Base-by-base conservation (phyloP, 2,329 filamentous ascomycete genomes). In the Sporothrix phasma region DNA sequence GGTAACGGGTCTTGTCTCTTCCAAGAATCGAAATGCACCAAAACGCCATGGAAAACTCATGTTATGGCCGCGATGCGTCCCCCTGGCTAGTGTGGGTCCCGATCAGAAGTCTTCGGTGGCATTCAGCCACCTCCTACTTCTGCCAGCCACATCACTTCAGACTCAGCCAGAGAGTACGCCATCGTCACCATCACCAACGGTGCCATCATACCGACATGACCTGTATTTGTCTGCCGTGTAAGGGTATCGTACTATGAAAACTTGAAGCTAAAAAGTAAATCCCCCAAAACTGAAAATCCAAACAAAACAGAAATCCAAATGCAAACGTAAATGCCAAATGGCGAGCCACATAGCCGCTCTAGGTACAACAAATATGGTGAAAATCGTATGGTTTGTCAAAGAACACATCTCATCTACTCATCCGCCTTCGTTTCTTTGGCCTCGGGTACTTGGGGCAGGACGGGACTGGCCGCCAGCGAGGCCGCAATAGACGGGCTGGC, bases 381-480 rank as follows among this genome's bases (percentile, higher is more conserved):
- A n/a, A 22, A 54, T 8, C 19, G 49, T 5, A 26, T 37, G 49
- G n/a, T n/a, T n/a, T n/a, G n/a, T n/a, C n/a, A n/a, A n/a, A n/a
- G n/a, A n/a, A n/a, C n/a, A n/a, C n/a, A n/a, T 8, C 34, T 2
- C 41, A n/a, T 22, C 31, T 54, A 54, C 31, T 37, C 31, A 29
- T 37, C 17, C 3, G 49, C 49, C 15, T 39, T 39, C 26, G 41
- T 41, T 29, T 63, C 54, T 17, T 34, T 61, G 6, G 24, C 15
- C 17, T 54, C 54, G 8, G 56, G 56, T 6, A 63, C 54, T 11
- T 54, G 31, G 6, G 65, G 63, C n/a, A 59, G 51, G 29, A 65
- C 41, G 1, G 67, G 67, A 22, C 64, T 67, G 17, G 56, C 53
- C 13, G 63, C 63, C 13, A 68, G 60, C n/a, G 26, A 56, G 15